A percentile compares a stretch with the other conserved stretches of the same genome.
These are phyloP conservation scores for Malassezia restricta DNA, from an alignment of 1,284 basidiomycete species.

Conservation along the genomic window DNA sequence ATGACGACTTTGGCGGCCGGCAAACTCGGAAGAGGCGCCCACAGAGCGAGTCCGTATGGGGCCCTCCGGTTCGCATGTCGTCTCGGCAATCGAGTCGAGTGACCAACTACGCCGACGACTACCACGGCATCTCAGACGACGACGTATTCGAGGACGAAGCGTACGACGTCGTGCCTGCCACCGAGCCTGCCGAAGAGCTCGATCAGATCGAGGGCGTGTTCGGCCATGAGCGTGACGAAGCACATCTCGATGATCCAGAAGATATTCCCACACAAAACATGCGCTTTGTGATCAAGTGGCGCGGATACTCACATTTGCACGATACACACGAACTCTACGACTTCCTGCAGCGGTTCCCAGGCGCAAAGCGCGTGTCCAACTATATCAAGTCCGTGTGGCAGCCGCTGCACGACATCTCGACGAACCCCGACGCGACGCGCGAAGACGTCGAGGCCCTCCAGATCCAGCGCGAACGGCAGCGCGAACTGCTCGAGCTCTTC, in stretches of 20 bases:
- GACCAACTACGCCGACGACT: constrained; percentile 46
- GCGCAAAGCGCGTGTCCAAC: constrained; percentile 94
- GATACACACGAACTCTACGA: constrained; percentile 95
- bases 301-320: constrained; percentile 49
- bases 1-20: constrained; percentile 54
- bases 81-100: constrained; percentile 32
- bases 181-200: constrained; percentile 24
- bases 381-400: constrained; percentile 72
- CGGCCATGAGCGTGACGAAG: constrained; percentile 46
- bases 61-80: constrained; percentile 52
- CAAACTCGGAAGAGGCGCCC: constrained; percentile 5
- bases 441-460: constrained; percentile 72
- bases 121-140: constrained; percentile 35
- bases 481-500: constrained; percentile 78
- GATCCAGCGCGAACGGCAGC: constrained; percentile 77
- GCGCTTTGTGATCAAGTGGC: constrained; percentile 49
- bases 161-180: neutral
- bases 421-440: constrained; percentile 58
- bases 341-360: constrained; percentile 73
- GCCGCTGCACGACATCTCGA: constrained; percentile 63
- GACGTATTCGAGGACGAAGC: constrained; percentile 39
- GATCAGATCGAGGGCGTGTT: constrained; percentile 48
- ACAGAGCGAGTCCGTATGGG: constrained; percentile 4
- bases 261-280: constrained; percentile 47
- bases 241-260: constrained; percentile 35